These are phyloP conservation scores for Mortierella sp. DNA, from an alignment of 371 early-diverging fungal species.

Conservation along the genomic window DNA sequence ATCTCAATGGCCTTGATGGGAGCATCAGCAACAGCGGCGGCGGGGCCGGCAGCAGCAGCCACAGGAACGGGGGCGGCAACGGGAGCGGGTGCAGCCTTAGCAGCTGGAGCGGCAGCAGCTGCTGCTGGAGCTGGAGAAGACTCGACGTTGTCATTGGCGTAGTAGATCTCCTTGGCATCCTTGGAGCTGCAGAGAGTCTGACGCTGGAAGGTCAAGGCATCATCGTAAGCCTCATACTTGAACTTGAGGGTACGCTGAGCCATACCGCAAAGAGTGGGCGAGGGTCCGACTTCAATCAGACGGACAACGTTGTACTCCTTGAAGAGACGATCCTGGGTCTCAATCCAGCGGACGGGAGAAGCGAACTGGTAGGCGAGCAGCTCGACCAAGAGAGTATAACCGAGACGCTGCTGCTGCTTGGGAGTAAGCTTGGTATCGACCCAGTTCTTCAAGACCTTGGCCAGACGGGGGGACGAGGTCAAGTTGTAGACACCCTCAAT, in stretches of 20 bases:
- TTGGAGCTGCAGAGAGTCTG: slow-evolving; percentile 88
- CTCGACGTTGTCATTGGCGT: slow-evolving; percentile 83
- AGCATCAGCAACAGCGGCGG: slow-evolving; percentile 73
- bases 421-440: slow-evolving; percentile 79
- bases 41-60: slow-evolving; percentile 68
- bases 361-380: slow-evolving; percentile 95
- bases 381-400: slow-evolving; percentile 90
- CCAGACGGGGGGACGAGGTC: slow-evolving; percentile 81
- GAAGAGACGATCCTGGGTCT: slow-evolving; percentile 96
- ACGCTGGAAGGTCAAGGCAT: slow-evolving; percentile 92
- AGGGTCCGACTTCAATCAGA: slow-evolving; percentile 94
- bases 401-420: slow-evolving; percentile 88
- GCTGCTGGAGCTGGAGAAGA: slow-evolving; percentile 60
- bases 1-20: slow-evolving; percentile 86
- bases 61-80: slow-evolving; percentile 67
- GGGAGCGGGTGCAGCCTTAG: slow-evolving; percentile 63
- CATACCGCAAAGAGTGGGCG: slow-evolving; percentile 93
- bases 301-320: slow-evolving; percentile 85
- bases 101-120: slow-evolving; percentile 61
- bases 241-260: slow-evolving; percentile 94
- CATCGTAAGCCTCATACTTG: slow-evolving; percentile 97
- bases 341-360: slow-evolving; percentile 97
- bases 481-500: slow-evolving; percentile 80
- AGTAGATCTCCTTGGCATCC: slow-evolving; percentile 94
- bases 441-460: slow-evolving; percentile 89